Evolutionary conservation across 176 grass and related monocot species (phyloP).

Genomic region (Eleusine indica): DNA sequence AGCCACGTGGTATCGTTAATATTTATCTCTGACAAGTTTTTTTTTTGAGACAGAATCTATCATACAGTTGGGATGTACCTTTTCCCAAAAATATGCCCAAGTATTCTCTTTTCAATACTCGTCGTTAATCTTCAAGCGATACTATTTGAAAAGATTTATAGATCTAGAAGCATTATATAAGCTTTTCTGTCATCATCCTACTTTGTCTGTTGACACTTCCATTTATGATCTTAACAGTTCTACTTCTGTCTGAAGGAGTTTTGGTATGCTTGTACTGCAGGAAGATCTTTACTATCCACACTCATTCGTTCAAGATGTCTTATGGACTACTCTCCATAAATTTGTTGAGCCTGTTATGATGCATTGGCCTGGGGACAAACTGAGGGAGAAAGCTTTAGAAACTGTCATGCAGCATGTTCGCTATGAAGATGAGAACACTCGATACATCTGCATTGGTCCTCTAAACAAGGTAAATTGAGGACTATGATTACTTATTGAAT

Average conservation of each 20-base stretch:
- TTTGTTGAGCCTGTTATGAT: slow-evolving; percentile 86
- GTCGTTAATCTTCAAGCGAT: not conserved
- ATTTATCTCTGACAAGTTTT: too few species aligned
- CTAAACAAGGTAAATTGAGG: slow-evolving; percentile 85
- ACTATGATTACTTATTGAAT: slow-evolving; percentile 16
- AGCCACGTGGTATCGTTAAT: too few species aligned
- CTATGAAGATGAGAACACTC: slow-evolving; percentile 98
- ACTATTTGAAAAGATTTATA: slow-evolving; percentile 10
- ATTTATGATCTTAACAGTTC: slow-evolving; percentile 23
- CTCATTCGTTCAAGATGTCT: slow-evolving; percentile 85
- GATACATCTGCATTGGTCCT: slow-evolving; percentile 95
- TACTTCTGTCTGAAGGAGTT: slow-evolving; percentile 23
- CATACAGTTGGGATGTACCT: not conserved
- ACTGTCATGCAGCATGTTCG: slow-evolving; percentile 86
- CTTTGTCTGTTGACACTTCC: not conserved
- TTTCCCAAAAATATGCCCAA: not conserved
- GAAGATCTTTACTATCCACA: slow-evolving; percentile 98
- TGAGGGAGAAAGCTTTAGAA: slow-evolving; percentile 79
- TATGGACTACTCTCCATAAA: slow-evolving; percentile 94
- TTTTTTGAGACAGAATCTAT: too few species aligned
- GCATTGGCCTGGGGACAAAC: slow-evolving; percentile 81
- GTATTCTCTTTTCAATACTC: not conserved
- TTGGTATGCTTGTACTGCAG: slow-evolving; percentile 48
- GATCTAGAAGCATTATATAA: not conserved
- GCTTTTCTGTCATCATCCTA: slow-evolving; percentile 1